Evolutionary conservation across 805 yeast genomes (phyloP), one percentile per base, ranked within the genome.

Genomic region (Teunomyces cretensis): DNA sequence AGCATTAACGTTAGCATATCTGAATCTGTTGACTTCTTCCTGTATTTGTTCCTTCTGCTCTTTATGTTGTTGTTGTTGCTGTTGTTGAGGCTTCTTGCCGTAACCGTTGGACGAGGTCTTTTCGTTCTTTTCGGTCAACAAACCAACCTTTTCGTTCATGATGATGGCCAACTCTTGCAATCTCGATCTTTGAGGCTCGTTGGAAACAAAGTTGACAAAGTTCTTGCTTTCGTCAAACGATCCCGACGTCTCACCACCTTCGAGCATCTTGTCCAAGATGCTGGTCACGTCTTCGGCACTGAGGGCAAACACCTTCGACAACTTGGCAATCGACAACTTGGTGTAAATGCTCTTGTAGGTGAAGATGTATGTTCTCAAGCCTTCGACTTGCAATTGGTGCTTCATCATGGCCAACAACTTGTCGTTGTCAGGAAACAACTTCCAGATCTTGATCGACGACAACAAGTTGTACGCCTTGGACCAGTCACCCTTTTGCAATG

Each of bases 401-500:
- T 78, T 78, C 60, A 94, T 76, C 84, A 87, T 81, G n/a, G 68
- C 68, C 69, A 82, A 83, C 62, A 88, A 78, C 40, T 75, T 68
- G 41, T 80, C 88, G 45, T 81, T 65, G 55, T 87, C 83, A 48
- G 88, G 81, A 66, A 88, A 75, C 65, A 90, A 76, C 51, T 79
- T 79, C 98, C 98, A 94, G 57, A 87, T 83, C 72, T 86, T 86
- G 65, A 92, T 84, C 22, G 88, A 75, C 32, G 79, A 74, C 57
- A 94, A 79, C 61, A 88, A 77, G 42, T 81, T 81, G 53, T 81
- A 79, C 17, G 96, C 84, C 56, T 78, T 76, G 51, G 77, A 71
- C 98, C 99, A 94, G 62, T 92, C 88, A 54, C 97, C 97, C 56
- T 79, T 79, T 63, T 87, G 88, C 67, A 94, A 80, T 27, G 88